phyloP scores from a whole-genome alignment of 805 yeast species.

The Candida ipomoeae region DNA sequence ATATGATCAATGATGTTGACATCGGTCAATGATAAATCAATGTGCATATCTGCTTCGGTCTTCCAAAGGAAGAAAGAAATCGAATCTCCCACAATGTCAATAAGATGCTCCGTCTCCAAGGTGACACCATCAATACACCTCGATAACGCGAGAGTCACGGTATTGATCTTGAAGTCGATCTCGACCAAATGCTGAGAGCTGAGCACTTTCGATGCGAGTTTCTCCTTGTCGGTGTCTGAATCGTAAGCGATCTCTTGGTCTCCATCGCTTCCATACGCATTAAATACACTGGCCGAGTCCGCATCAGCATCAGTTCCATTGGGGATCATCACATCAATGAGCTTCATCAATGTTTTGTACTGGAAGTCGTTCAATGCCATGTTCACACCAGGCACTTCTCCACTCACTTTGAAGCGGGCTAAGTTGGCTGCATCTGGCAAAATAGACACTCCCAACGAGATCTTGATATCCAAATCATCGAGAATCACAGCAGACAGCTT shows the following conservation, averaged over 20 bases:
- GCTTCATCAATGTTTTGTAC: constrained; percentile 79
- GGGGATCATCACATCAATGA: constrained; percentile 70
- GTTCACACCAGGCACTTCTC: constrained; percentile 67
- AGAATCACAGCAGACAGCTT: constrained; percentile 58
- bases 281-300: constrained; percentile 32
- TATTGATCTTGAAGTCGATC: constrained; percentile 63
- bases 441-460: constrained; percentile 77
- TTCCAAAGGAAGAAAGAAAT: constrained; percentile 58
- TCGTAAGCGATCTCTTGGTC: constrained; percentile 4
- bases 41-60: constrained; percentile 57
- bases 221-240: not conserved
- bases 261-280: constrained; percentile 26
- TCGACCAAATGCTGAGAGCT: constrained; percentile 65
- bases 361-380: constrained; percentile 83
- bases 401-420: constrained; percentile 69
- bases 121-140: constrained; percentile 64
- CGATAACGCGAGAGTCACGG: constrained; percentile 56
- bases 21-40: constrained; percentile 61
- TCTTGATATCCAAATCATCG: constrained; percentile 70
- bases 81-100: constrained; percentile 67
- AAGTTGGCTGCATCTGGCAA: constrained; percentile 73
- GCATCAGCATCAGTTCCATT: constrained; percentile 27
- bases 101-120: constrained; percentile 60
- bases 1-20: constrained; percentile 72
- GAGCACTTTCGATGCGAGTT: not conserved